A percentile compares a stretch with the other conserved stretches of the same genome.
These are phyloP conservation scores for Aspergillus oerlinghausenensis DNA, from an alignment of 2,329 filamentous ascomycete genomes.

Conservation along the genomic window DNA sequence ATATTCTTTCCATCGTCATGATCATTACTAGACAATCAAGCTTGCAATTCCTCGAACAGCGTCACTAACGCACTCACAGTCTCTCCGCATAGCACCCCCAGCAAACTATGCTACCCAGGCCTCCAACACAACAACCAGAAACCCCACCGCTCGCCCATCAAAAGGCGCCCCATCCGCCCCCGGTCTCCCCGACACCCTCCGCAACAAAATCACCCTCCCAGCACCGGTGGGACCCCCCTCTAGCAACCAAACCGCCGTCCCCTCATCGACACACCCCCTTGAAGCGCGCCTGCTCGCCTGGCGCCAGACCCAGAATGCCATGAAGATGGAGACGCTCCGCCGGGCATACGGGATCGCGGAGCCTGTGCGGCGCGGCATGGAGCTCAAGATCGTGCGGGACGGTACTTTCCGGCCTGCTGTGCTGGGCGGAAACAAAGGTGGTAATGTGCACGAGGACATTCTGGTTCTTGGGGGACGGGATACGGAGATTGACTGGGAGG, in stretches of 20 bases:
- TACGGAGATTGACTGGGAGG: slow-evolving; percentile 80
- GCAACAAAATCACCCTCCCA: slow-evolving; percentile 69
- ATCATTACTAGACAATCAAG: slow-evolving; percentile 1
- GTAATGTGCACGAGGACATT: slow-evolving; percentile 83
- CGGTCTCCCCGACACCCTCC: slow-evolving; percentile 89
- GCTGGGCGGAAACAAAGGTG: slow-evolving; percentile 54
- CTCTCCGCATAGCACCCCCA: slow-evolving; percentile 82
- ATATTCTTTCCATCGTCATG: slow-evolving; percentile 3
- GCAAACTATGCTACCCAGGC: slow-evolving; percentile 62
- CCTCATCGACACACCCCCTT: slow-evolving; percentile 78
- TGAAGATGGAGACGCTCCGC: slow-evolving; percentile 85
- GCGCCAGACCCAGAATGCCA: slow-evolving; percentile 79
- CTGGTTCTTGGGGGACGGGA: slow-evolving; percentile 66
- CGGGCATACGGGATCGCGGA: slow-evolving; percentile 89
- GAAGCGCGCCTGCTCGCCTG: slow-evolving; percentile 84
- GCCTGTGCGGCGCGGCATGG: slow-evolving; percentile 89
- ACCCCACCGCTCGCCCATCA: slow-evolving; percentile 50
- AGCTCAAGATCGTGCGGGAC: slow-evolving; percentile 78
- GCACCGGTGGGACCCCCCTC: slow-evolving; percentile 45
- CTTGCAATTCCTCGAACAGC: background rate
- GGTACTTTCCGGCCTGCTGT: slow-evolving; percentile 70
- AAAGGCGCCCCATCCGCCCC: slow-evolving; percentile 82
- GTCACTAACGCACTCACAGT: slow-evolving; percentile 47
- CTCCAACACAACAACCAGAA: slow-evolving; percentile 59
- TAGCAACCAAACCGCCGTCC: slow-evolving; percentile 33